Percentiles rank a stretch among this genome's conserved stretches.
These are phyloP conservation scores for Ogataea henricii DNA, from an alignment of 805 yeast genomes.

Conservation along the genomic window DNA sequence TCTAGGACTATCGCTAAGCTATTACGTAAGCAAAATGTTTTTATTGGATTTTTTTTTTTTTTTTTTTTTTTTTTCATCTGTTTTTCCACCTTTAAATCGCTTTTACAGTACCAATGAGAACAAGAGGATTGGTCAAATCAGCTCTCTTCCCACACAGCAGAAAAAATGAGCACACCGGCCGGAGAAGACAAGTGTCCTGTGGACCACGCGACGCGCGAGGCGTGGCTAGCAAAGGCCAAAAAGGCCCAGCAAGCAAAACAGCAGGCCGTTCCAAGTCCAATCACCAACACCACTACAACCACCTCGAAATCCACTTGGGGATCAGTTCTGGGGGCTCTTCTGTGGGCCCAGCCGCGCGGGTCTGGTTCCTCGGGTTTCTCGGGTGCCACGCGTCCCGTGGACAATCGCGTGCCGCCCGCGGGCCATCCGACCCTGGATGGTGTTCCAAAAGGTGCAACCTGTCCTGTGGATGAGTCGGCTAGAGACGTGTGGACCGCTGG, in stretches of 20 bases:
- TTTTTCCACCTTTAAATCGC: neutral
- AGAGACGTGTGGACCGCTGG: conserved; percentile 36
- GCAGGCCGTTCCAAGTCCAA: neutral
- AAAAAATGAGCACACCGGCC: conserved; percentile 18
- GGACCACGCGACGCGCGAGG: conserved; percentile 58
- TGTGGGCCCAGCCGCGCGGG: conserved; percentile 23
- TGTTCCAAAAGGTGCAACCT: conserved; percentile 27
- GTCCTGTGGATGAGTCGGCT: conserved; percentile 44
- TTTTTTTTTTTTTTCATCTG: no score
- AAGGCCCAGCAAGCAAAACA: conserved; percentile 13
- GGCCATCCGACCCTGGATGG: conserved; percentile 10
- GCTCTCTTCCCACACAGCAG: neutral
- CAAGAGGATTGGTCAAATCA: conserved; percentile 17
- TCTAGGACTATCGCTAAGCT: no score
- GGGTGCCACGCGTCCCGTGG: neutral
- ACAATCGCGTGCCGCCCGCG: neutral
- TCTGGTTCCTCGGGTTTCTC: no score
- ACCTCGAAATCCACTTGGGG: neutral
- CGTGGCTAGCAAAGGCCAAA: conserved; percentile 51
- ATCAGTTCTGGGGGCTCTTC: conserved; percentile 8
- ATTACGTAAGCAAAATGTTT: neutral
- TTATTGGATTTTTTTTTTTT: neutral
- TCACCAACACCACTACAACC: neutral
- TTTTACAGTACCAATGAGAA: conserved; percentile 17
- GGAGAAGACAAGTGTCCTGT: conserved; percentile 61